Percentiles rank a stretch among this genome's conserved stretches.
Conservation (phyloP, 306 rosid genomes). For the Carpinus viminea region DNA sequence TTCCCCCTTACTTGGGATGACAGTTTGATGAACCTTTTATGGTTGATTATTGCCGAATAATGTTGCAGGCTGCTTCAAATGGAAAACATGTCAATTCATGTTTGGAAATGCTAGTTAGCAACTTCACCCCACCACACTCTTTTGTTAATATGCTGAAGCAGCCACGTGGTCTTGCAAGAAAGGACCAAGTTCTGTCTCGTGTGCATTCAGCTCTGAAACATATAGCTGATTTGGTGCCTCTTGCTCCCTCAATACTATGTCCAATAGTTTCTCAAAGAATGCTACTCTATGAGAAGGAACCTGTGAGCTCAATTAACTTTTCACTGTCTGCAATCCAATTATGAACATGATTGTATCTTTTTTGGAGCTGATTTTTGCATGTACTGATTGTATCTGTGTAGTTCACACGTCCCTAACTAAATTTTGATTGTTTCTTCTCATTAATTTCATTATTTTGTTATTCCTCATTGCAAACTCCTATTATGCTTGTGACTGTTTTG, state of each 20-base stretch:
- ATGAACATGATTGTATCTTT: neutral
- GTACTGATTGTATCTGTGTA: neutral
- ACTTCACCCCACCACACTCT: constrained; percentile 55
- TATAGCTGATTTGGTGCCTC: constrained; percentile 75
- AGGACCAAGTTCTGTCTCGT: constrained; percentile 73
- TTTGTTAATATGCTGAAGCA: constrained; percentile 27
- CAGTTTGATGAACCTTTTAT: neutral
- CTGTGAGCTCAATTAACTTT: constrained; percentile 50
- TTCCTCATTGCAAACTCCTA: neutral
- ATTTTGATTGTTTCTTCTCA: neutral
- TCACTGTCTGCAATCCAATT: neutral
- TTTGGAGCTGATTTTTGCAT: neutral
- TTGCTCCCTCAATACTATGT: constrained; percentile 61
- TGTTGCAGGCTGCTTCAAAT: constrained; percentile 63
- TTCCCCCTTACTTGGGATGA: neutral
- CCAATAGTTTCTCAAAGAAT: constrained; percentile 55
- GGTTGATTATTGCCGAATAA: neutral
- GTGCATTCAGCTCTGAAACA: constrained; percentile 73
- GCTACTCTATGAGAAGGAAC: constrained; percentile 41
- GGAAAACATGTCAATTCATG: constrained; percentile 59
- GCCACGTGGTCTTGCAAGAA: constrained; percentile 45
- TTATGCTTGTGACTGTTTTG: neutral
- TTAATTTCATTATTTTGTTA: neutral
- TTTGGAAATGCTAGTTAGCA: constrained; percentile 64
- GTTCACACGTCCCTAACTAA: neutral